These are phyloP conservation scores for Anisodus tanguticus DNA, from an alignment of 257 asterid species.

Conservation along the genomic window DNA sequence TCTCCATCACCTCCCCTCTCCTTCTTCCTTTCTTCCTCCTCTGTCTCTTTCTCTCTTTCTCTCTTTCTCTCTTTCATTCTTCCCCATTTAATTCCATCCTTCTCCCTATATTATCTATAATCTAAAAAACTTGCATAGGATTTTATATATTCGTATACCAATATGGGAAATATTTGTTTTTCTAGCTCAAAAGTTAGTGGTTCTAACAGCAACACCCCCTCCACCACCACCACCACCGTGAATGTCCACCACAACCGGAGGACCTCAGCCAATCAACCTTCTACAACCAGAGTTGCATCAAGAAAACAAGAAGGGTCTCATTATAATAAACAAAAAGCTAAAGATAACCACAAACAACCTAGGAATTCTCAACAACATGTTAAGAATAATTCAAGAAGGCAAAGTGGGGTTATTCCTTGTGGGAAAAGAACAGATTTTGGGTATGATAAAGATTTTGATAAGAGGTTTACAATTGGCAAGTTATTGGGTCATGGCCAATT, in stretches of 20 bases:
- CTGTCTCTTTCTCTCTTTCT: conserved; percentile 56
- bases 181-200: conserved; percentile 72
- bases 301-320: conserved; percentile 48
- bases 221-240: conserved; percentile 38
- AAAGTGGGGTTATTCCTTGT: conserved; percentile 64
- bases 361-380: conserved; percentile 41
- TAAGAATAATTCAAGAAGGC: conserved; percentile 39
- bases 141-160: conserved; percentile 1
- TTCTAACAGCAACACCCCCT: conserved; percentile 60
- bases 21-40: conserved; percentile 75
- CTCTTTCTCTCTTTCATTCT: conserved; percentile 32
- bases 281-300: conserved; percentile 14
- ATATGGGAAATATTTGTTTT: conserved; percentile 77
- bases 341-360: conserved; percentile 41
- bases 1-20: conserved; percentile 47
- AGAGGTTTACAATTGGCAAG: conserved; percentile 65
- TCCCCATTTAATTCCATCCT: neutral
- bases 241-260: conserved; percentile 38
- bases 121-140: conserved; percentile 22
- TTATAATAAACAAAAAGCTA: conserved; percentile 37
- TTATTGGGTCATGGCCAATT: conserved; percentile 92
- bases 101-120: neutral
- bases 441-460: conserved; percentile 74
- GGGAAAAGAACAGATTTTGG: conserved; percentile 89
- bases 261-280: neutral